Evolutionary conservation across 2,329 filamentous ascomycete species (phyloP), one percentile per base, ranked within the genome.

Genomic region (Sporothrix pallida): DNA sequence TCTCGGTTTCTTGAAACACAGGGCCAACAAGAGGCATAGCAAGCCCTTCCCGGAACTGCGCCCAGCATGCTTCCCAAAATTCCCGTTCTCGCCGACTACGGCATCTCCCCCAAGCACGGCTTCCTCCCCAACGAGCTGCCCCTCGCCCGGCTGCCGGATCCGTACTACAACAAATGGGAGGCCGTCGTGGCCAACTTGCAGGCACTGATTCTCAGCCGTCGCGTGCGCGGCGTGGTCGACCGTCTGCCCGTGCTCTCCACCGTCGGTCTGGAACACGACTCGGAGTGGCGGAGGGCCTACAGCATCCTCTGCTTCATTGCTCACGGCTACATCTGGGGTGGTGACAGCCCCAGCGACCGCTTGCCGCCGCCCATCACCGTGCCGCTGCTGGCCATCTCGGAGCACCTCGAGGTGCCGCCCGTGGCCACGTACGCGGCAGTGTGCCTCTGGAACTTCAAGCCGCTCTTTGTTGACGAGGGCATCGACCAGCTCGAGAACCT

Each of bases 131-230:
- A 92, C 75, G 90, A 93, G 76, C 84, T 92, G 50, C 96, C 96
- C 58, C 86, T 98, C 76, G 90, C 93, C 75, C 85, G 89, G 72
- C 89, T 99, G 15, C 92, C 94, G 10, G 93, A 98, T 80, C 89
- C 92, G 2, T 98, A 98, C 85, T 99, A 98, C 83, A 91, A 93
- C 82, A 93, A 94, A 80, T 99, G 96, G 96, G 96, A 99, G 83
- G 89, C 92, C 63, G 88, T 98, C 69, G 89, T 92, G 48, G 88
- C 91, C 77, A 98, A 97, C 79, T 87, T 99, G 44, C 96, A 98
- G 83, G 90, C 91, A 13, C 86, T 98, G 74, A 90, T 98, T 70
- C 87, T 98, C 73, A 97, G 91, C 82, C 93, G 92, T 81, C 91
- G 95, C 75, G 86, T 99, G 76, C 91, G 94, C 63, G 88, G 90